Percentiles rank a stretch among this genome's conserved stretches.
Evolutionary conservation across 768 basidiomycete species (phyloP).

Genomic region (Kondoa subrosea): DNA sequence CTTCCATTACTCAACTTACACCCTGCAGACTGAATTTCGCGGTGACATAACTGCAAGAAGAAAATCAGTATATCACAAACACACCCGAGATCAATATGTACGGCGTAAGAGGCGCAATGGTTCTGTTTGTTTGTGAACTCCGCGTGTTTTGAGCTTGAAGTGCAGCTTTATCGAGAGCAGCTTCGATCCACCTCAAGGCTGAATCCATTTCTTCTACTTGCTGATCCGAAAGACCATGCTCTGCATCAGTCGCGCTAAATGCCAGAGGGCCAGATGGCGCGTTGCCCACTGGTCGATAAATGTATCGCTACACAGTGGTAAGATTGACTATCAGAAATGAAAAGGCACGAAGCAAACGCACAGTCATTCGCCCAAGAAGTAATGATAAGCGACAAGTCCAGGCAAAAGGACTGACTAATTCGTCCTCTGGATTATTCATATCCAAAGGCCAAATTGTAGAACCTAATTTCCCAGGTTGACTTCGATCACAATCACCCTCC

Average conservation of each 20-base stretch:
- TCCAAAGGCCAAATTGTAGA: background rate
- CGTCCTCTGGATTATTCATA: background rate
- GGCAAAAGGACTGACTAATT: background rate
- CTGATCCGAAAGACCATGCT: background rate
- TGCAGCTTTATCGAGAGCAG: background rate
- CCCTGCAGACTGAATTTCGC: background rate
- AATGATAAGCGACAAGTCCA: background rate
- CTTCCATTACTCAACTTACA: background rate
- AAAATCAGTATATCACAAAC: background rate
- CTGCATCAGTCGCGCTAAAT: background rate
- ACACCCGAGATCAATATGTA: background rate
- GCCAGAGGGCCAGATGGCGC: background rate
- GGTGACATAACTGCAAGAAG: background rate
- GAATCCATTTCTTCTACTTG: background rate
- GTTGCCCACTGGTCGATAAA: background rate
- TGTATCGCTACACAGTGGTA: background rate
- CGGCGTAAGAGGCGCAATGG: background rate
- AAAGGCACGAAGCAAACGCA: background rate
- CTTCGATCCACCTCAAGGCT: background rate
- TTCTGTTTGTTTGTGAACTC: background rate
- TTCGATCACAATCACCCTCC: constrained; percentile 7
- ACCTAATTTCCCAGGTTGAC: background rate
- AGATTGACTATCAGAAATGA: background rate
- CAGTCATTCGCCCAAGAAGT: background rate
- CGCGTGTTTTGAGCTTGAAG: background rate